Evolutionary conservation across 495 filamentous ascomycete genomes (phyloP).

Genomic region (Talaromyces thailandensis): DNA sequence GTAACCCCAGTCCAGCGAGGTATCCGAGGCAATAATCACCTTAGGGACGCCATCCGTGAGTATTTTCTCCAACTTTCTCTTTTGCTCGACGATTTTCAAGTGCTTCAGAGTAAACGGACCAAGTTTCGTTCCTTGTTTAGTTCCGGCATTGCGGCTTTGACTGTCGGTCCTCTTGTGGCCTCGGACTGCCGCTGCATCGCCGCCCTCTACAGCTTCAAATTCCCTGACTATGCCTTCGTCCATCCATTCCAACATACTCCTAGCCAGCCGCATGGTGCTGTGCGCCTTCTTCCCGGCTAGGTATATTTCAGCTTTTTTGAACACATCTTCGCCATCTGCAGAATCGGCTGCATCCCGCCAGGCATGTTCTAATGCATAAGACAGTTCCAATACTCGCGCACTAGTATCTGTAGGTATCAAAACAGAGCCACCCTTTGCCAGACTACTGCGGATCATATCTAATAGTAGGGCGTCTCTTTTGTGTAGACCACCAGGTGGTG

Average conservation of each 20-base stretch:
- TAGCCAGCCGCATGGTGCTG: conserved; percentile 76
- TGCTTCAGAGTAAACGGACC: conserved; percentile 89
- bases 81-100: conserved; percentile 69
- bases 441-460: conserved; percentile 65
- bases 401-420: conserved; percentile 94
- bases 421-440: conserved; percentile 81
- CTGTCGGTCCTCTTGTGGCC: conserved; percentile 30
- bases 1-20: conserved; percentile 90
- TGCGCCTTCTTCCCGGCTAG: conserved; percentile 72
- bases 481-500: conserved; percentile 59
- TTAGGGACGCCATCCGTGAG: conserved; percentile 42
- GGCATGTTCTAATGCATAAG: conserved; percentile 83
- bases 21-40: conserved; percentile 87
- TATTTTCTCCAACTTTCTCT: conserved; percentile 61
- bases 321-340: conserved; percentile 36
- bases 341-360: conserved; percentile 64
- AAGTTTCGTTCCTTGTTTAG: conserved; percentile 31
- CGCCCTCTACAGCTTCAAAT: conserved; percentile 68
- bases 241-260: conserved; percentile 99
- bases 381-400: conserved; percentile 84
- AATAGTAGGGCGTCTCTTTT: conserved; percentile 80
- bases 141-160: conserved; percentile 20
- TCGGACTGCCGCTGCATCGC: conserved; percentile 32
- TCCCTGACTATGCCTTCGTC: conserved; percentile 85
- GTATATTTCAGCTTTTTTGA: conserved; percentile 66